These are phyloP conservation scores for Dryadomyces quercivorus DNA, from an alignment of 2,329 filamentous ascomycete genomes.

Conservation along the genomic window DNA sequence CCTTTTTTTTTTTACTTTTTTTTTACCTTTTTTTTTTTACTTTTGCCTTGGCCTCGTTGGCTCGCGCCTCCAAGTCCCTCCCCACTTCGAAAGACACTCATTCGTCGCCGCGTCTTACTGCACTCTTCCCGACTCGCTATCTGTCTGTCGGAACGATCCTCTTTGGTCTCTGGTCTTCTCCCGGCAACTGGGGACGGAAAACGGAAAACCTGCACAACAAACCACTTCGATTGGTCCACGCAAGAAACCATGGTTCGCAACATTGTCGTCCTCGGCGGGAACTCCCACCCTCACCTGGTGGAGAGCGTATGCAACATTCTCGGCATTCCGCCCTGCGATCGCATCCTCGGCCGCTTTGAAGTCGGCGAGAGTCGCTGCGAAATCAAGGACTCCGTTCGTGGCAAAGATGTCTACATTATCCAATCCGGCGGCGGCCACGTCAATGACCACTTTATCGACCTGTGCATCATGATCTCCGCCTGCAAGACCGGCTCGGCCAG, in stretches of 20 bases:
- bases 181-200: background rate
- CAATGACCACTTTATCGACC: constrained; percentile 93
- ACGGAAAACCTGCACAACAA: no score
- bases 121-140: background rate
- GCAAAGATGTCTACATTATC: constrained; percentile 98
- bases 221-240: background rate
- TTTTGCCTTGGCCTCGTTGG: background rate
- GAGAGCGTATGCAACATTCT: constrained; percentile 81
- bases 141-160: background rate
- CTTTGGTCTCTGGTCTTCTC: background rate
- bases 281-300: constrained; percentile 79
- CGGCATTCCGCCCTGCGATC: constrained; percentile 72
- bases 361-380: constrained; percentile 92
- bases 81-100: background rate
- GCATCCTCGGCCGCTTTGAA: constrained; percentile 82
- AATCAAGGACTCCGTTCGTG: constrained; percentile 90
- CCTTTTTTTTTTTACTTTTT: background rate
- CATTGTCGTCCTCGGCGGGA: constrained; percentile 85
- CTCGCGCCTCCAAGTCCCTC: background rate
- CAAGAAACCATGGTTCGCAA: constrained; percentile 70
- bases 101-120: background rate
- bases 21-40: background rate
- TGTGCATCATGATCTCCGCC: constrained; percentile 96
- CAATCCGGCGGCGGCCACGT: constrained; percentile 86
- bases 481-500: constrained; percentile 79